Base-by-base conservation (phyloP, 768 basidiomycete genomes). In the Kwoniella bestiolae region DNA sequence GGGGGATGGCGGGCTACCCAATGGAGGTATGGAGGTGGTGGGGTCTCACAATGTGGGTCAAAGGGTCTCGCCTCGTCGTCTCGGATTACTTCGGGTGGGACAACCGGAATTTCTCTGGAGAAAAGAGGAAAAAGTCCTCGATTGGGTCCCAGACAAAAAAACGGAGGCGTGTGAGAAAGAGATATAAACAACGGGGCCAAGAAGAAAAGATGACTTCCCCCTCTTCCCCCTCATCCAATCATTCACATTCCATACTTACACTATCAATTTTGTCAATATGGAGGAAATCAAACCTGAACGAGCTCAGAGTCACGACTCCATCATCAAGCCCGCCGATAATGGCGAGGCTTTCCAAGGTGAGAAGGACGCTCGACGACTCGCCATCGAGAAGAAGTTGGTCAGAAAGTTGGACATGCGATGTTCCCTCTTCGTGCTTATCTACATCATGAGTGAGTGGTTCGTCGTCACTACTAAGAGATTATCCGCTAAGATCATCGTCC, bases 331-430 rank as follows among this genome's bases (percentile, higher is more conserved):
- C 28, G 25, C 32, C 5, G 59, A 52, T 23, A 53, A 63, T 29
- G 28, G 38, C 28, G 49, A 52, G 45, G 26, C 52, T 35, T 18
- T 38, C 23, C 51, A 26, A 21, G 29, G 32, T 25, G 47, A 44
- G 25, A 63, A 56, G 29, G 63, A 65, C 44, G 56, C 38, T 9
- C 46, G 63, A 31, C 29, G 63, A 34, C 35, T 65, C 31, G 57
- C 49, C 4, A 68, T 61, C 53, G 67, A 57, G 41, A 57, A 67
- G 53, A 41, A 34, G 23, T 45, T 60, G 25, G 73, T 32, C 21
- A 31, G 76, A 8, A 81, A 82, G 73, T 67, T 83, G 31, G 81
- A 82, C 53, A 25, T 73, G 5, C 63, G 76, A 56, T 77, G 73
- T 52, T 71, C 73, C 9, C 28, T 75, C 23, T 75, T 74, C 53